Percentiles rank a stretch among this genome's conserved stretches.
Evolutionary conservation across 208 protist genomes (phyloP).

Genomic region (Acanthamoeba castellanii): DNA sequence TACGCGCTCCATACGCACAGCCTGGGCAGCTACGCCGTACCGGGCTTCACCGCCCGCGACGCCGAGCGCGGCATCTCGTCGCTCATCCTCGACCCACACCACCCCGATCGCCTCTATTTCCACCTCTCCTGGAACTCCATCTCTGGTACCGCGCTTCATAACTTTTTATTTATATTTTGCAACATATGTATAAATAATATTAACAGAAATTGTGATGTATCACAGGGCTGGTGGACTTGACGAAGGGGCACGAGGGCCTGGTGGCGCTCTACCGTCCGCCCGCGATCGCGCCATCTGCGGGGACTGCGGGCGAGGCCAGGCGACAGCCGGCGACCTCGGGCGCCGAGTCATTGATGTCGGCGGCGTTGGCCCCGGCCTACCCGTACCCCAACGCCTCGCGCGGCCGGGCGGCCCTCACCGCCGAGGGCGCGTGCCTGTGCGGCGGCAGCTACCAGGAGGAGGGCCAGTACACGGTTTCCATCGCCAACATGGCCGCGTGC

Average conservation of each 20-base stretch:
- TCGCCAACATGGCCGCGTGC: neutral
- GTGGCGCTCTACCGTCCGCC: constrained; percentile 17
- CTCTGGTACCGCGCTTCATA: neutral
- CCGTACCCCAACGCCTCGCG: constrained; percentile 7
- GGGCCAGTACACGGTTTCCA: neutral
- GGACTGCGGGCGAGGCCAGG: neutral
- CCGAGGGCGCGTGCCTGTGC: neutral
- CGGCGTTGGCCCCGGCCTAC: neutral
- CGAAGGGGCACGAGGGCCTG: neutral
- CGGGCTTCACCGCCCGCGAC: neutral
- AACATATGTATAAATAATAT: too few relatives aligned
- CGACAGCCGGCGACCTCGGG: neutral
- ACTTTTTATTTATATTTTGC: too few relatives aligned
- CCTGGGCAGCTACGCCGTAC: neutral
- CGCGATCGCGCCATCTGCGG: neutral
- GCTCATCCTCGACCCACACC: neutral
- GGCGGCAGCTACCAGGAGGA: neutral
- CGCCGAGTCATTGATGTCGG: neutral
- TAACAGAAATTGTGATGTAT: neutral
- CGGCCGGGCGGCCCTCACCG: neutral
- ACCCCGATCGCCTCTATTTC: constrained; percentile 2
- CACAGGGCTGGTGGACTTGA: neutral
- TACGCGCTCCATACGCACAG: neutral
- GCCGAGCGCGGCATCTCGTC: constrained; percentile 14
- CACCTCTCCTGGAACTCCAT: constrained; percentile 21